Evolutionary conservation across 176 grass and related monocot species (phyloP).

Genomic region (Carex kokanica): DNA sequence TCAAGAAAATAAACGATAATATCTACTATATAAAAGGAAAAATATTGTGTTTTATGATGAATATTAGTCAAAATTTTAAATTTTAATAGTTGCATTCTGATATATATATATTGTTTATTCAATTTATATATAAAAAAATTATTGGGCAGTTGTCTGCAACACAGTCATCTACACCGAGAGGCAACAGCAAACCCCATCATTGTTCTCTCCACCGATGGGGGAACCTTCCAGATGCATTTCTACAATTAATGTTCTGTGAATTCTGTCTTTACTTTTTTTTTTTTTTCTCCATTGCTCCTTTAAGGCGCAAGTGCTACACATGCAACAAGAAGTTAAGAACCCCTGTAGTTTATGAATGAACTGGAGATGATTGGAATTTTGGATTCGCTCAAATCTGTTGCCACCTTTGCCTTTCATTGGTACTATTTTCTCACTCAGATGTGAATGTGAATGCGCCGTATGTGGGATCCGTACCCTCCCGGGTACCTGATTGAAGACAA

Average conservation of each 20-base stretch:
- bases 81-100: too few relatives aligned
- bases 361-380: neutral
- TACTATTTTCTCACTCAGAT: neutral
- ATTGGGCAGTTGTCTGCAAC: neutral
- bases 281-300: too few relatives aligned
- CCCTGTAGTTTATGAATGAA: neutral
- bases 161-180: neutral
- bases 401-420: neutral
- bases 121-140: neutral
- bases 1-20: neutral
- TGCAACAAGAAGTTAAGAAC: too few relatives aligned
- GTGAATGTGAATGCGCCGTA: neutral
- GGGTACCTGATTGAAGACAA: too few relatives aligned
- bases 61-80: too few relatives aligned
- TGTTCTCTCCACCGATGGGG: neutral
- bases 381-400: slow-evolving; percentile 4
- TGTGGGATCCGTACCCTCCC: too few relatives aligned
- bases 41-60: too few relatives aligned
- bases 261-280: neutral
- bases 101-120: too few relatives aligned
- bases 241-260: neutral
- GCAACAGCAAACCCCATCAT: neutral
- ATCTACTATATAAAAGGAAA: too few relatives aligned
- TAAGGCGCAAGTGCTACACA: too few relatives aligned
- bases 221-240: neutral